These are phyloP conservation scores for Mikania micrantha DNA, from an alignment of 129 eudicot genomes.

Conservation along the genomic window DNA sequence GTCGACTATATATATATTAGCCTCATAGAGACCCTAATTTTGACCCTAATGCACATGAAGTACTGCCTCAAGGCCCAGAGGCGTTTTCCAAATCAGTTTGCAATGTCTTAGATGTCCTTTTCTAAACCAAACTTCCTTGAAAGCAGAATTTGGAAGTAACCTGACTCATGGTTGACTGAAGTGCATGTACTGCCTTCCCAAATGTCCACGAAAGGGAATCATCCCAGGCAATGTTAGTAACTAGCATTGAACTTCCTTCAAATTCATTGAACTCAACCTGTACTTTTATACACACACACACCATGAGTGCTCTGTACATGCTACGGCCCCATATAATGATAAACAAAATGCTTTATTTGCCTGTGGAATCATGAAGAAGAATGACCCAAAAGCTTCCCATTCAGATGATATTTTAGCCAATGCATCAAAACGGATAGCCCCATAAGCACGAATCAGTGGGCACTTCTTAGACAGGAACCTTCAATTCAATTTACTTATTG, in stretches of 20 bases:
- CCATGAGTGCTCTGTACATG: constrained; percentile 17
- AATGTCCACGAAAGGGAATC: constrained; percentile 63
- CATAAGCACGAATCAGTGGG: constrained; percentile 94
- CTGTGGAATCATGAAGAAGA: constrained; percentile 96
- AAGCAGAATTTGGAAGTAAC: constrained; percentile 21
- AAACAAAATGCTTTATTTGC: constrained; percentile 25
- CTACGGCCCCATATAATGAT: constrained; percentile 4
- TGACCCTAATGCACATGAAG: too few relatives aligned
- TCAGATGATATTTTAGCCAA: constrained; percentile 57
- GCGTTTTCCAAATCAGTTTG: too few relatives aligned
- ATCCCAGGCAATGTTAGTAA: constrained; percentile 90
- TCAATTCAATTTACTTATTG: background rate
- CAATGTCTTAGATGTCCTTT: too few relatives aligned
- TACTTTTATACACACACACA: constrained; percentile 16
- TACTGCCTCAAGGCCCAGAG: too few relatives aligned
- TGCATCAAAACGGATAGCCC: constrained; percentile 93
- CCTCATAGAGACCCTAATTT: too few relatives aligned
- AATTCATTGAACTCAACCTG: constrained; percentile 93
- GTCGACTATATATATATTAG: too few relatives aligned
- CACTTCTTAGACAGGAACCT: constrained; percentile 90
- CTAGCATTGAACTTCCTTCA: constrained; percentile 94
- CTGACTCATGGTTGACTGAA: constrained; percentile 67
- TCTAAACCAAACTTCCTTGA: background rate
- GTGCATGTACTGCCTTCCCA: constrained; percentile 48
- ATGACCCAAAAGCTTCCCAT: constrained; percentile 93